A percentile compares a stretch with the other conserved stretches of the same genome.
These are phyloP conservation scores for Sonneratia caseolaris DNA, from an alignment of 345 rosid species.

Conservation along the genomic window DNA sequence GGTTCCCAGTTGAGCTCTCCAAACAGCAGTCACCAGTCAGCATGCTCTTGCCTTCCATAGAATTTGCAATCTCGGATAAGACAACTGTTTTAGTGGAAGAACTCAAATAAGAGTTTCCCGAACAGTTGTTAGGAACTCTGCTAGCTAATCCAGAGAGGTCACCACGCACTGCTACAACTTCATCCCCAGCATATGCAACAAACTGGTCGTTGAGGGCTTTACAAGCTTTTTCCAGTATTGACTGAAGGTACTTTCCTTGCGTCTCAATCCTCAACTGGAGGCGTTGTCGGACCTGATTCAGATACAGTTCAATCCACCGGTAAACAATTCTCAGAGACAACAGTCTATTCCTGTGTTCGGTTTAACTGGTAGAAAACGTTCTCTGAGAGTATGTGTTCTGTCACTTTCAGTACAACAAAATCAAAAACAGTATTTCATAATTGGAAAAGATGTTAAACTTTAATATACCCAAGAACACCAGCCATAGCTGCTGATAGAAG, in stretches of 20 bases:
- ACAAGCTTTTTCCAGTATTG: constrained; percentile 88
- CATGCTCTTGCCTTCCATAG: neutral
- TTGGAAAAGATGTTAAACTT: neutral
- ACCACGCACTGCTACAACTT: constrained; percentile 73
- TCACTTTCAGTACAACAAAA: too few species aligned
- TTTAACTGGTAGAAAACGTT: too few species aligned
- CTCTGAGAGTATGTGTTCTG: too few species aligned
- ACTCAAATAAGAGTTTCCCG: constrained; percentile 16
- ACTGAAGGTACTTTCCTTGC: constrained; percentile 76
- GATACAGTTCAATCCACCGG: neutral
- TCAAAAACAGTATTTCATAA: too few species aligned
- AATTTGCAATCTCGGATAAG: constrained; percentile 43
- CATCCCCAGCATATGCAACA: constrained; percentile 52
- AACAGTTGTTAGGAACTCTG: constrained; percentile 51
- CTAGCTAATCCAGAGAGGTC: constrained; percentile 82
- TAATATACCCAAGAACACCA: neutral
- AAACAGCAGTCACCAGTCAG: constrained; percentile 46
- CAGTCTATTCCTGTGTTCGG: neutral
- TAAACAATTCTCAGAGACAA: neutral
- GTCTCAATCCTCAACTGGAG: constrained; percentile 87
- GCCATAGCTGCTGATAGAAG: too few species aligned
- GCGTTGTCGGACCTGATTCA: constrained; percentile 62
- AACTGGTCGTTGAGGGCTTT: constrained; percentile 73
- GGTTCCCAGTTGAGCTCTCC: constrained; percentile 66
- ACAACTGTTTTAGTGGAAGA: constrained; percentile 4